Conservation (phyloP, 1,284 basidiomycete genomes). For the Albatrellus sp. region DNA sequence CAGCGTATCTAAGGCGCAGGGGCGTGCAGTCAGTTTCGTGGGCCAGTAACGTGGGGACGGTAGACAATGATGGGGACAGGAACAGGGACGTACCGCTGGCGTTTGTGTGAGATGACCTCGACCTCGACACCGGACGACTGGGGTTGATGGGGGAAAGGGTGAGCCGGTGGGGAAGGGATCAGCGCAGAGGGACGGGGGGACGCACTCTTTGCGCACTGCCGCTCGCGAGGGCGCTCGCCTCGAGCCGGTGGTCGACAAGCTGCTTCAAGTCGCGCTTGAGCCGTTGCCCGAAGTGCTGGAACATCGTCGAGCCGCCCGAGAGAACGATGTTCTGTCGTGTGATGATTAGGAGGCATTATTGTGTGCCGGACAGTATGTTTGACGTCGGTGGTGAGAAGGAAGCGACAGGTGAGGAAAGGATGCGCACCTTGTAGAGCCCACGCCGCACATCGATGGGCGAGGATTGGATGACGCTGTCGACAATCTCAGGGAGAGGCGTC, state of each 20-base stretch:
- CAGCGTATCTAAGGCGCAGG: conserved; percentile 65
- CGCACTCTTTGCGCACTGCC: conserved; percentile 69
- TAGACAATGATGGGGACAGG: too few species aligned
- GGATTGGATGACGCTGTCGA: conserved; percentile 92
- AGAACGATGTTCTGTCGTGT: conserved; percentile 75
- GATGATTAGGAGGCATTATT: not conserved
- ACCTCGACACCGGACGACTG: conserved; percentile 92
- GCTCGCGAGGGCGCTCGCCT: conserved; percentile 63
- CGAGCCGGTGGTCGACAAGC: conserved; percentile 85
- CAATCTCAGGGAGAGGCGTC: conserved; percentile 92
- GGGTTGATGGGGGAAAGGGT: conserved; percentile 8
- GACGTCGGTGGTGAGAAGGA: too few species aligned
- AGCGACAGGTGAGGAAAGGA: not conserved
- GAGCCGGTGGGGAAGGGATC: conserved; percentile 7
- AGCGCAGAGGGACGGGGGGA: conserved; percentile 4
- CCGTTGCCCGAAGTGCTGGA: conserved; percentile 93
- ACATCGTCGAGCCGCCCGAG: conserved; percentile 95
- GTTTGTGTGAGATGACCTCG: conserved; percentile 97
- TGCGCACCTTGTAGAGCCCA: conserved; percentile 78
- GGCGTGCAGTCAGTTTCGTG: conserved; percentile 5
- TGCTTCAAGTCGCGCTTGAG: conserved; percentile 93
- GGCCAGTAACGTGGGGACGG: conserved; percentile 4
- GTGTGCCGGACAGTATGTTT: not conserved
- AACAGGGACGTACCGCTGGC: conserved; percentile 62
- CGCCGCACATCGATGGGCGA: conserved; percentile 93